Percentiles rank a stretch among this genome's conserved stretches.
Evolutionary conservation across 805 yeast species (phyloP).

Genomic region (Groenewaldozyma salmanticensis): DNA sequence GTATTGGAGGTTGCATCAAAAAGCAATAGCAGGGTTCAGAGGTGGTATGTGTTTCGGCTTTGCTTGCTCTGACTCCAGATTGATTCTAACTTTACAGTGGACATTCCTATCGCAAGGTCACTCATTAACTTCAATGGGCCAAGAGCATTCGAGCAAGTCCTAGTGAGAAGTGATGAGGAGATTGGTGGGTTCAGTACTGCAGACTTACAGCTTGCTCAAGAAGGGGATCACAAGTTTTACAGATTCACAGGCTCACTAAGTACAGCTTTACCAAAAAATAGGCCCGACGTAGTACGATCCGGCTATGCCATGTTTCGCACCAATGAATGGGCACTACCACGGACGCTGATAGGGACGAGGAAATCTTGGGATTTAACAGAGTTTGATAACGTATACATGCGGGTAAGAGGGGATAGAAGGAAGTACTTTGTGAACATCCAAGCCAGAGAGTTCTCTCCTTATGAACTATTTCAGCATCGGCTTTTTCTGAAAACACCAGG

Average conservation of each 20-base stretch:
- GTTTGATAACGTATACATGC: constrained; percentile 50
- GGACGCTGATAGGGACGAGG: constrained; percentile 28
- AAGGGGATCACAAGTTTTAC: constrained; percentile 32
- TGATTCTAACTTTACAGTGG: too few species aligned
- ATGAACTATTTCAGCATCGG: constrained; percentile 77
- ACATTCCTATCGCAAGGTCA: constrained; percentile 26
- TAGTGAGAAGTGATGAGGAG: constrained; percentile 63
- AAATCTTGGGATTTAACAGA: constrained; percentile 65
- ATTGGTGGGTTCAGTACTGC: constrained; percentile 73
- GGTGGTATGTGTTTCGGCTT: neutral
- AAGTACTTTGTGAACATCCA: constrained; percentile 74
- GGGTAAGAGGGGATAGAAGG: constrained; percentile 65
- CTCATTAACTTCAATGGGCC: constrained; percentile 52
- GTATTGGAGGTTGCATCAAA: neutral
- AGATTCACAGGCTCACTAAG: constrained; percentile 62
- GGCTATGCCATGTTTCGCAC: constrained; percentile 84
- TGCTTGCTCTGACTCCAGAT: too few species aligned
- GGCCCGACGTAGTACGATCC: constrained; percentile 53
- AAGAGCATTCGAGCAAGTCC: constrained; percentile 34
- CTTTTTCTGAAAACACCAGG: constrained; percentile 63
- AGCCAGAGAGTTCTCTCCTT: constrained; percentile 65
- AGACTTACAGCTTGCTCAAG: constrained; percentile 28
- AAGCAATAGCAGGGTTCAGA: neutral
- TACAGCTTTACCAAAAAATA: constrained; percentile 54
- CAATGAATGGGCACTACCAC: constrained; percentile 30